Evolutionary conservation across 2,329 filamentous ascomycete species (phyloP), one percentile per base, ranked within the genome.

Genomic region (Fusarium pseudoanthophilum): DNA sequence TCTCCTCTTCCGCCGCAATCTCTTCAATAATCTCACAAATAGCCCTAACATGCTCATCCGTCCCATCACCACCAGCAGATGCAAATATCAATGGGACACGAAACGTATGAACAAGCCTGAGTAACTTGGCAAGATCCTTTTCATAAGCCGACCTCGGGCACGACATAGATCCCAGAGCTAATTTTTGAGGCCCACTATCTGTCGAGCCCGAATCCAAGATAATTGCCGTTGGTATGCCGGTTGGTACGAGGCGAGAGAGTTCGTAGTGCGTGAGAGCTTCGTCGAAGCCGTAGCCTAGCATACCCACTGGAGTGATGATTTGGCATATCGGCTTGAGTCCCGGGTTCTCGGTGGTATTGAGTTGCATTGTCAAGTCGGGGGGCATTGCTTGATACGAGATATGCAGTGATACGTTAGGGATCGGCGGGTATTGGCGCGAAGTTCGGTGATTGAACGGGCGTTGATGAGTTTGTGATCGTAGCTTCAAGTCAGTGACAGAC

Each of bases 201-300:
- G 81, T 82, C 1, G 80, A 82, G 0, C 81, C 81, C 1, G 79
- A 80, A 53, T 83, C 81, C 4, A 82, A 60, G n/a, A 83, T 80
- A 13, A 82, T 79, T 20, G 80, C 80, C 0, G 79, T 79, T 1
- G 82, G 82, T 1, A 77, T 67, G 1, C 77, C 77, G 1, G 62
- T 81, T 20, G 78, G 60, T 2, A 77, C 73, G 6, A 83, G 75
- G 1, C 36, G 56, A 1, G 75, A 67, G 1, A 84, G 75, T 7
- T 78, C 78, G 1, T 65, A 28, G 0, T 62, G 48, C 1, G 75
- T 81, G 28, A 81, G 77, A 1, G 72, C 68, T 36, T 82, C 80
- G 57, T 84, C 76, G 52, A 86, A 83, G 32, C 86, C 86, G 64
- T 86, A 88, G 10, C 86, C 85, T 13, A 87, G 75, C 84, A 86